A percentile compares a stretch with the other conserved stretches of the same genome.
Conservation (phyloP, 331 rosid genomes). For the Malus hybrid region DNA sequence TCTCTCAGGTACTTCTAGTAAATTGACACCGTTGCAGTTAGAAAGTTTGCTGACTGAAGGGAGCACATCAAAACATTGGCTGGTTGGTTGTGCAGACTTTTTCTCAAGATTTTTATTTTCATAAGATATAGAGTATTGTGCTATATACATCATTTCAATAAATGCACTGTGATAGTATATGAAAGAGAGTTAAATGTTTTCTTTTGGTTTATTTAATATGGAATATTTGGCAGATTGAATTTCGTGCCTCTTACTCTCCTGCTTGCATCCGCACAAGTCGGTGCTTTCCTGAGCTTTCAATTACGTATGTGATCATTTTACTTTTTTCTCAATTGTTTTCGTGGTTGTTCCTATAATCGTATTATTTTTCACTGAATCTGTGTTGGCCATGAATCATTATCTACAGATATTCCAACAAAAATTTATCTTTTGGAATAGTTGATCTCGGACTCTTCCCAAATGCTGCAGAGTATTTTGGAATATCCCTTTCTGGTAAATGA, state of each 20-base stretch:
- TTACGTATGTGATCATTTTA: conserved; percentile 47
- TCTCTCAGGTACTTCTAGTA: conserved; percentile 49
- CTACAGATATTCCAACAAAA: conserved; percentile 86
- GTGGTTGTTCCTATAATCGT: neutral
- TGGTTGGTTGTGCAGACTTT: conserved; percentile 49
- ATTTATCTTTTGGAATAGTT: conserved; percentile 77
- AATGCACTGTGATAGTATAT: neutral
- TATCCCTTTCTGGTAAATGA: conserved; percentile 64
- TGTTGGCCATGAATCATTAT: conserved; percentile 15
- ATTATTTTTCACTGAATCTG: neutral
- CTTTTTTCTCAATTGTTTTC: neutral
- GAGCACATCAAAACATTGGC: conserved; percentile 69
- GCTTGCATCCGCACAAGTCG: conserved; percentile 69
- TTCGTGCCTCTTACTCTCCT: conserved; percentile 58
- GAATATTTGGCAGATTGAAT: conserved; percentile 54
- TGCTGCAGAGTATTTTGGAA: conserved; percentile 75
- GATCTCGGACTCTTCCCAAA: conserved; percentile 96
- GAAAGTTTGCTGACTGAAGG: conserved; percentile 88
- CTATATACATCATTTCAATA: neutral
- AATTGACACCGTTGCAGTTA: conserved; percentile 85
- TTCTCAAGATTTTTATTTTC: conserved; percentile 1
- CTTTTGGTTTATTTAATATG: conserved; percentile 3
- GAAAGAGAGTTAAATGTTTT: neutral
- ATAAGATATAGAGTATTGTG: neutral
- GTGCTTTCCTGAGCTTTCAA: conserved; percentile 76